Percentiles rank a stretch among this genome's conserved stretches.
Evolutionary conservation across 2,329 filamentous ascomycete species (phyloP).

Genomic region (Aurifilum marmelostoma): DNA sequence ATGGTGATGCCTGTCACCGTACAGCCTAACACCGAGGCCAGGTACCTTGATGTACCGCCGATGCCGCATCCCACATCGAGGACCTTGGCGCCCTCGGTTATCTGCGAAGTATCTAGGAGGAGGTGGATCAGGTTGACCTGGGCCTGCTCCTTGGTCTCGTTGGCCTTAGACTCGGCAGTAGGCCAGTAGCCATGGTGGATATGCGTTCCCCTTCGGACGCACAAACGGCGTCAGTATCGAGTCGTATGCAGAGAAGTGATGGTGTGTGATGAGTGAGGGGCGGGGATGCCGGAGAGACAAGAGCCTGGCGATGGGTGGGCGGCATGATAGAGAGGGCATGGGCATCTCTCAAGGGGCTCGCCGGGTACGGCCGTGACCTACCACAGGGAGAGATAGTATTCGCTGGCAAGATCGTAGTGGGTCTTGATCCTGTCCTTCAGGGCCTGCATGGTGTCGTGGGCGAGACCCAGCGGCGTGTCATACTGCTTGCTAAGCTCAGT

Average conservation of each 20-base stretch:
- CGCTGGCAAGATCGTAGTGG: conserved; percentile 64
- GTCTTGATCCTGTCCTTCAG: conserved; percentile 62
- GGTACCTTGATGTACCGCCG: conserved; percentile 60
- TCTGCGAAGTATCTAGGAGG: conserved; percentile 52
- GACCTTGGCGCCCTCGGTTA: conserved; percentile 45
- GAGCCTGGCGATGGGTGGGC: not conserved
- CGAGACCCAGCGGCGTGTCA: conserved; percentile 49
- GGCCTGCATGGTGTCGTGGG: conserved; percentile 51
- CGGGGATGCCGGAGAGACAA: not conserved
- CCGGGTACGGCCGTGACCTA: conserved; percentile 36
- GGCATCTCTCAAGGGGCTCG: not conserved
- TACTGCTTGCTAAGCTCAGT: conserved; percentile 49
- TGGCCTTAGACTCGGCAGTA: conserved; percentile 45
- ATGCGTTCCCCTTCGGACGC: conserved; percentile 57
- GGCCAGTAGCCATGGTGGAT: conserved; percentile 67
- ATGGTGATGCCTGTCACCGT: conserved; percentile 64
- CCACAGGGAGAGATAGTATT: conserved; percentile 66
- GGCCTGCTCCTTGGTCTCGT: conserved; percentile 60
- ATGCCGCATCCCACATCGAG: conserved; percentile 65
- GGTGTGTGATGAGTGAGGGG: not conserved
- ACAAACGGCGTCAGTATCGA: not conserved
- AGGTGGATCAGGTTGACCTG: conserved; percentile 61
- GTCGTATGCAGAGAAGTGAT: not conserved
- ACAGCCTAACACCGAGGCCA: conserved; percentile 56
- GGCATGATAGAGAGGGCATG: not conserved